These are phyloP conservation scores for Yarrowia osloensis DNA, from an alignment of 805 yeast species.

Conservation along the genomic window DNA sequence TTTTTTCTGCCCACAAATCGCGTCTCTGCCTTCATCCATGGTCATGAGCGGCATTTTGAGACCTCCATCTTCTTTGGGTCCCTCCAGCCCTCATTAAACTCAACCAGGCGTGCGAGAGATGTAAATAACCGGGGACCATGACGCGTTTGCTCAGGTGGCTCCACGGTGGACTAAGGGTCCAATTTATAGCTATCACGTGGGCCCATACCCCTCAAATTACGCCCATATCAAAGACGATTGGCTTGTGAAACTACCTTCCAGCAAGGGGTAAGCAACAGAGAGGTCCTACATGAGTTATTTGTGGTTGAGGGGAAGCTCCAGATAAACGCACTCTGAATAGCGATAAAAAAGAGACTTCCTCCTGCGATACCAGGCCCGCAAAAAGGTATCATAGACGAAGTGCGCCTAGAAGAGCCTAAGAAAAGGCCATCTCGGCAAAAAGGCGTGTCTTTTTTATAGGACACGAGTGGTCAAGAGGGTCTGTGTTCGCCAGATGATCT, in stretches of 20 bases:
- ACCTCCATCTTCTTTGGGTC: neutral
- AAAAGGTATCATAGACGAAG: neutral
- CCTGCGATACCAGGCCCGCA: neutral
- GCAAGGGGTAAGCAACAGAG: no score
- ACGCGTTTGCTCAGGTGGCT: constrained; percentile 15
- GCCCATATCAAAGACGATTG: no score
- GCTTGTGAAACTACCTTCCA: no score
- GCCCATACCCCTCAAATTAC: no score
- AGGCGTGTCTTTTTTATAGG: neutral
- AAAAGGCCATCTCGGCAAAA: neutral
- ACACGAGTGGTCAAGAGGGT: neutral
- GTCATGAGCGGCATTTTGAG: neutral
- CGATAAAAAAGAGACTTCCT: constrained; percentile 1
- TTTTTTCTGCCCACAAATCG: neutral
- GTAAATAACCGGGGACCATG: constrained; percentile 9
- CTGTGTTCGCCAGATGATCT: neutral
- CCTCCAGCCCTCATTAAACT: constrained; percentile 8
- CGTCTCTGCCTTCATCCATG: neutral
- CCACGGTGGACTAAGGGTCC: neutral
- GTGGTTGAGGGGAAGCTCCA: constrained; percentile 2
- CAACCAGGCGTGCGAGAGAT: neutral
- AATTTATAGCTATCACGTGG: neutral
- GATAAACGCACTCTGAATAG: neutral
- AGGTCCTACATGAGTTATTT: neutral
- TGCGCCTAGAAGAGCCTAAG: neutral